Percentiles rank a stretch among this genome's conserved stretches.
Conservation (phyloP, 1,284 basidiomycete genomes). For the Irpex sp. region DNA sequence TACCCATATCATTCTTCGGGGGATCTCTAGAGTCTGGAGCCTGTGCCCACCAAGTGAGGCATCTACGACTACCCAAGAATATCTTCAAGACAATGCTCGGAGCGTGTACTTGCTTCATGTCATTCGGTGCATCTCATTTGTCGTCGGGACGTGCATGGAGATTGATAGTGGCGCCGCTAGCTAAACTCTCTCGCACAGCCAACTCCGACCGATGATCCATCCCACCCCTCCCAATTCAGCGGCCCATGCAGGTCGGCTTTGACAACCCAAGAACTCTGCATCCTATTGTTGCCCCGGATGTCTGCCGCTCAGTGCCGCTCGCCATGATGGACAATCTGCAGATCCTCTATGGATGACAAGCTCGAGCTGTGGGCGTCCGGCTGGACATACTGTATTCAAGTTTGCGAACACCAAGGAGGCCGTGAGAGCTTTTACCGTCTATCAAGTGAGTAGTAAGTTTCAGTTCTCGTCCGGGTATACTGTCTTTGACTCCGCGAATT, state of each 20-base stretch:
- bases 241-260: not conserved
- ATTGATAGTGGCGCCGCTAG: constrained; percentile 2
- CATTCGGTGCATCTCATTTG: not conserved
- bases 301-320: no score
- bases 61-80: no score
- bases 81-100: not conserved
- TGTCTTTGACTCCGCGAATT: no score
- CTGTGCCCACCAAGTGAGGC: no score
- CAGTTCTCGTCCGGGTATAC: no score
- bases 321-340: not conserved
- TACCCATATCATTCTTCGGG: no score
- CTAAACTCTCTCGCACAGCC: not conserved
- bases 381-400: not conserved
- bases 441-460: no score
- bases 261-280: not conserved
- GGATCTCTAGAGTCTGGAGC: no score
- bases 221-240: not conserved
- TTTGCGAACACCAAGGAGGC: no score
- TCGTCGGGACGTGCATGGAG: not conserved
- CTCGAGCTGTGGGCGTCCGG: not conserved
- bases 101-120: not conserved
- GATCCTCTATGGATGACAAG: not conserved
- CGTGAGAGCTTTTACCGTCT: no score
- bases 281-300: not conserved
- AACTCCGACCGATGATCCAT: not conserved